phyloP scores from a whole-genome alignment of 2,329 filamentous ascomycete species.

The Chrysoporthe deuterocubensis region DNA sequence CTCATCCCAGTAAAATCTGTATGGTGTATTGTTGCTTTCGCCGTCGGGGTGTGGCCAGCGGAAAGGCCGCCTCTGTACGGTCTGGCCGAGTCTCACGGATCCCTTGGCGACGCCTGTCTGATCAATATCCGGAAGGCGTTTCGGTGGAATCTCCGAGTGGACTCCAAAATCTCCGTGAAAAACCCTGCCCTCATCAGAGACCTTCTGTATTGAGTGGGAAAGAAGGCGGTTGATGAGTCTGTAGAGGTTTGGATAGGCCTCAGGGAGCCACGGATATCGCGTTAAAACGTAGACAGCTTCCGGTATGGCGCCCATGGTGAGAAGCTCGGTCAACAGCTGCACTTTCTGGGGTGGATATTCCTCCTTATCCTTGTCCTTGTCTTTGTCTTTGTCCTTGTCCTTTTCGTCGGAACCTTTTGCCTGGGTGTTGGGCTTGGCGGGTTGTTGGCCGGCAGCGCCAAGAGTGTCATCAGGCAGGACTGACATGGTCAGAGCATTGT shows the following conservation, averaged over 20 bases:
- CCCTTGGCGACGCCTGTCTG: slow-evolving; percentile 73
- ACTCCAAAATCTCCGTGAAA: not conserved
- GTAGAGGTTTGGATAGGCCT: slow-evolving; percentile 80
- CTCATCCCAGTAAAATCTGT: slow-evolving; percentile 96
- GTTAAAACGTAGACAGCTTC: slow-evolving; percentile 89
- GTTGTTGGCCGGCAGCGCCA: slow-evolving; percentile 51
- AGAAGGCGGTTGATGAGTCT: slow-evolving; percentile 83
- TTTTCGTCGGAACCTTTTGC: slow-evolving; percentile 49
- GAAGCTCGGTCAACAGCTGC: slow-evolving; percentile 77
- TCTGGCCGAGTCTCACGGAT: slow-evolving; percentile 63
- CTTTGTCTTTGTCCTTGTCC: not conserved
- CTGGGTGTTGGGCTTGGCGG: slow-evolving; percentile 54
- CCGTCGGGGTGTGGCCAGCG: slow-evolving; percentile 89
- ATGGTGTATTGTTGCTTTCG: slow-evolving; percentile 75
- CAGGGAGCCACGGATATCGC: slow-evolving; percentile 89
- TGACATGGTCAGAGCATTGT: slow-evolving; percentile 85
- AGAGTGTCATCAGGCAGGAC: slow-evolving; percentile 73
- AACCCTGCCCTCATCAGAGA: slow-evolving; percentile 56
- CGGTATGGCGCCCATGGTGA: slow-evolving; percentile 89
- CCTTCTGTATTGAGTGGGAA: slow-evolving; percentile 78
- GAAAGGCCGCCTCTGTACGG: slow-evolving; percentile 67
- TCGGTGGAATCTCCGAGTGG: slow-evolving; percentile 35
- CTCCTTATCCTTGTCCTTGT: slow-evolving; percentile 8
- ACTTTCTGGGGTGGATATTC: slow-evolving; percentile 76
- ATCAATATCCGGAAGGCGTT: slow-evolving; percentile 57